Percentiles rank a stretch among this genome's conserved stretches.
phyloP scores from a whole-genome alignment of 306 rosid species.

The Acacia melanoxylon region DNA sequence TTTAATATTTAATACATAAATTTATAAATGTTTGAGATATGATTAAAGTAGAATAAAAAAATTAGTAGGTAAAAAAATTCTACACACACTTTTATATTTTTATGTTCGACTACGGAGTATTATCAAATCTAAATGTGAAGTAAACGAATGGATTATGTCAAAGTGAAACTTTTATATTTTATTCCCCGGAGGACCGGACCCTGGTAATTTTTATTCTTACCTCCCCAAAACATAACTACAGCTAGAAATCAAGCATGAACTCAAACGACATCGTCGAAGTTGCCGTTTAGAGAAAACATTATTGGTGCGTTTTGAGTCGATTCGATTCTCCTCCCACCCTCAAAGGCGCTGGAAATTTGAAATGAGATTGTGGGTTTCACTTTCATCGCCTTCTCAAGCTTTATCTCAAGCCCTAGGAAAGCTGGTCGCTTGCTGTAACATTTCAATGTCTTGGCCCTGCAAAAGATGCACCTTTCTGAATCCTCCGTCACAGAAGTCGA shows the following conservation, averaged over 20 bases:
- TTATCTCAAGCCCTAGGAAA: conserved; percentile 39
- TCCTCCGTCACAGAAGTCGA: conserved; percentile 53
- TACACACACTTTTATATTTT: too few relatives aligned
- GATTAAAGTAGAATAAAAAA: too few relatives aligned
- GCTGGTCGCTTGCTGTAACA: neutral
- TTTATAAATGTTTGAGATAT: neutral
- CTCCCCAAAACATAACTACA: neutral
- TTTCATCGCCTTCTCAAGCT: neutral
- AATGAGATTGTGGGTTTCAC: neutral
- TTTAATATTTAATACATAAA: neutral
- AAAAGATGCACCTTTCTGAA: conserved; percentile 76
- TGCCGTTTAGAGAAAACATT: neutral
- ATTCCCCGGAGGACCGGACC: too few relatives aligned
- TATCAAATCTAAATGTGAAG: too few relatives aligned
- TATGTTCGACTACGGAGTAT: neutral
- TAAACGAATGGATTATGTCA: too few relatives aligned
- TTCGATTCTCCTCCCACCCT: neutral
- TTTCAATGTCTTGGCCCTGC: conserved; percentile 78
- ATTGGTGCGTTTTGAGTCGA: neutral
- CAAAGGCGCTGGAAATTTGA: conserved; percentile 25
- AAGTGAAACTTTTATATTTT: too few relatives aligned
- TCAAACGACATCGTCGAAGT: neutral
- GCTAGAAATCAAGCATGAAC: neutral
- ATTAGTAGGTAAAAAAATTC: neutral
- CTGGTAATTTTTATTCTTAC: too few relatives aligned